A percentile compares a stretch with the other conserved stretches of the same genome.
Evolutionary conservation across 2,329 filamentous ascomycete species (phyloP).

Genomic region (Ceratocystis destructans): DNA sequence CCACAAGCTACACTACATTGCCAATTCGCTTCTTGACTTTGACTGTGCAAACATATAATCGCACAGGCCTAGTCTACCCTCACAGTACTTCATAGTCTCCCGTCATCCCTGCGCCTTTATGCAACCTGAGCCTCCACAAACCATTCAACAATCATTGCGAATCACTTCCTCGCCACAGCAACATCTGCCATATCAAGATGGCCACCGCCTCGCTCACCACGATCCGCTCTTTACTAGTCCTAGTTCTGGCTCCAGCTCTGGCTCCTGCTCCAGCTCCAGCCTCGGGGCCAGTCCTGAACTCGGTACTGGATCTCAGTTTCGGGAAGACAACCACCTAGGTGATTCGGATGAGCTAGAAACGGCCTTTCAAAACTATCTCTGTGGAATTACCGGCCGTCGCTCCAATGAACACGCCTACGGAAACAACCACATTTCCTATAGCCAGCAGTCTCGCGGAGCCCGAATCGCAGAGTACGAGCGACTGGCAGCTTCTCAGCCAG

Average conservation of each 20-base stretch:
- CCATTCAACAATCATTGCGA: neutral
- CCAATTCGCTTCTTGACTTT: slow-evolving; percentile 3
- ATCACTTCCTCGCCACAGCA: neutral
- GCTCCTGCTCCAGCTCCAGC: neutral
- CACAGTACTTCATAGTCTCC: neutral
- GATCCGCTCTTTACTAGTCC: neutral
- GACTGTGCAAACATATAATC: slow-evolving; percentile 4
- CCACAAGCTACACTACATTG: neutral
- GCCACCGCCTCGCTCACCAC: neutral
- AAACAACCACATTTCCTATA: neutral
- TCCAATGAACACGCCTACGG: neutral
- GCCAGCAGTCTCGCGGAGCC: neutral
- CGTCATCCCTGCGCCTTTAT: slow-evolving; percentile 4
- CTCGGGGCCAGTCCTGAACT: neutral
- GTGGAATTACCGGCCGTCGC: neutral
- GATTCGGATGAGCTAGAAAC: slow-evolving; percentile 7
- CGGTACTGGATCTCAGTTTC: neutral
- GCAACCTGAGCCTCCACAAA: neutral
- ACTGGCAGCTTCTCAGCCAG: neutral
- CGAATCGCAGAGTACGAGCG: neutral
- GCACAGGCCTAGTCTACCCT: slow-evolving; percentile 11
- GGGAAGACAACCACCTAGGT: neutral
- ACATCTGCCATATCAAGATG: slow-evolving; percentile 2
- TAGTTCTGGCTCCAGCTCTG: neutral
- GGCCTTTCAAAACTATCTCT: slow-evolving; percentile 10